These are phyloP conservation scores for Malassezia cuniculi DNA, from an alignment of 1,284 basidiomycete genomes.

Conservation along the genomic window DNA sequence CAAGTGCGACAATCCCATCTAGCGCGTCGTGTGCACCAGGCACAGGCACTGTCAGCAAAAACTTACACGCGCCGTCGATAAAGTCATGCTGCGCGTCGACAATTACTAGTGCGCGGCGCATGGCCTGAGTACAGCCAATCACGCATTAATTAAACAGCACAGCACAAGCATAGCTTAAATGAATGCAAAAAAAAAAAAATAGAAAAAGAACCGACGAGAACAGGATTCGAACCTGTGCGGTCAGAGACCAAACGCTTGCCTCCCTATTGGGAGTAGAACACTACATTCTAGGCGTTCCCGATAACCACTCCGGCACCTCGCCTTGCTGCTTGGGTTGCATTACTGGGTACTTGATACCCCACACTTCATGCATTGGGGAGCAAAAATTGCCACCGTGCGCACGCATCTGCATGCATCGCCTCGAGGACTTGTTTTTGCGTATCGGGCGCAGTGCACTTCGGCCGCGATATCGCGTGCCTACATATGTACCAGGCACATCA, in stretches of 20 bases:
- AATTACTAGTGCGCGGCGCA: slow-evolving; percentile 9
- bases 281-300: slow-evolving; percentile 18
- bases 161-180: too few species aligned
- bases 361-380: too few species aligned
- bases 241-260: slow-evolving; percentile 18
- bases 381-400: too few species aligned
- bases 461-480: too few species aligned
- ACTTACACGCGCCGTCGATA: slow-evolving; percentile 16
- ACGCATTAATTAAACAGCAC: too few species aligned
- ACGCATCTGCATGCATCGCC: too few species aligned
- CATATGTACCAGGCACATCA: too few species aligned
- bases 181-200: slow-evolving; percentile 1
- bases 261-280: slow-evolving; percentile 13
- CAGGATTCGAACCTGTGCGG: slow-evolving; percentile 20
- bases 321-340: too few species aligned
- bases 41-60: slow-evolving; percentile 12
- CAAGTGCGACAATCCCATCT: slow-evolving; percentile 1
- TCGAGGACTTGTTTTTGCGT: too few species aligned
- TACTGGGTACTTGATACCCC: too few species aligned
- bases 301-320: slow-evolving; percentile 19
- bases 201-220: slow-evolving; percentile 9
- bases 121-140: too few species aligned
- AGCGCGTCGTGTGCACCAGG: slow-evolving; percentile 6
- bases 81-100: slow-evolving; percentile 17
- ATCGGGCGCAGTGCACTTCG: too few species aligned